A percentile compares a stretch with the other conserved stretches of the same genome.
These are phyloP conservation scores for Saxophila tyrrhenica DNA, from an alignment of 495 filamentous ascomycete genomes.

Conservation along the genomic window DNA sequence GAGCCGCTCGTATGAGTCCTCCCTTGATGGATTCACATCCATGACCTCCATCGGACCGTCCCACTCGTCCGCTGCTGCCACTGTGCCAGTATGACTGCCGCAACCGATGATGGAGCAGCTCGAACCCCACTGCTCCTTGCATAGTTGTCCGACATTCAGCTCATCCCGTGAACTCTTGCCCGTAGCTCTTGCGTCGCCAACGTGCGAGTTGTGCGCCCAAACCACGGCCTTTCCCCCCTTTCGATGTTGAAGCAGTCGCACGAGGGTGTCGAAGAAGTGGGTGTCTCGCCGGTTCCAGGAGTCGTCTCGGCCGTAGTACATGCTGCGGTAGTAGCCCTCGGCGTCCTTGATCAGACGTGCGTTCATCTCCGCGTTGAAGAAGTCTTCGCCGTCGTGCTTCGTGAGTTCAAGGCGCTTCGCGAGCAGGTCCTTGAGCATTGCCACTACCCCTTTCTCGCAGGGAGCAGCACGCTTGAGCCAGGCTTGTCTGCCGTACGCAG, in stretches of 20 bases:
- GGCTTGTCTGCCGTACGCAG: slow-evolving; percentile 40
- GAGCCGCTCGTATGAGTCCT: slow-evolving; percentile 38
- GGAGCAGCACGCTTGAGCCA: slow-evolving; percentile 34
- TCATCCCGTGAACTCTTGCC: slow-evolving; percentile 44
- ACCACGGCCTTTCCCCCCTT: slow-evolving; percentile 40
- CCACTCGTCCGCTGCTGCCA: slow-evolving; percentile 46
- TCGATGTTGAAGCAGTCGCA: slow-evolving; percentile 36
- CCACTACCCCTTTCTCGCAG: slow-evolving; percentile 40
- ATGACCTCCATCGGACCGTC: slow-evolving; percentile 47
- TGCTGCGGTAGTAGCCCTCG: slow-evolving; percentile 47
- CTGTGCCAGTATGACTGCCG: slow-evolving; percentile 44
- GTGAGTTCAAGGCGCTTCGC: slow-evolving; percentile 37
- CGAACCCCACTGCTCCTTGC: slow-evolving; percentile 38
- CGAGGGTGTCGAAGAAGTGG: slow-evolving; percentile 48
- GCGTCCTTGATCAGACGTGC: slow-evolving; percentile 44
- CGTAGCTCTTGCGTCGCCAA: slow-evolving; percentile 47
- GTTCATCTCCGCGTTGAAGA: slow-evolving; percentile 44
- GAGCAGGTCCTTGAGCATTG: slow-evolving; percentile 38
- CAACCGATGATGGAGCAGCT: slow-evolving; percentile 44
- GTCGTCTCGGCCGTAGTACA: slow-evolving; percentile 45
- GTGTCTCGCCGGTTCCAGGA: slow-evolving; percentile 48
- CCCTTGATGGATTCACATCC: slow-evolving; percentile 33
- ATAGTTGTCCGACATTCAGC: slow-evolving; percentile 46
- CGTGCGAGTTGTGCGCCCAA: slow-evolving; percentile 52
- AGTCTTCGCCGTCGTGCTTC: slow-evolving; percentile 38